Evolutionary conservation across 768 basidiomycete species (phyloP).

Genomic region (Pleurotus pulmonarius): DNA sequence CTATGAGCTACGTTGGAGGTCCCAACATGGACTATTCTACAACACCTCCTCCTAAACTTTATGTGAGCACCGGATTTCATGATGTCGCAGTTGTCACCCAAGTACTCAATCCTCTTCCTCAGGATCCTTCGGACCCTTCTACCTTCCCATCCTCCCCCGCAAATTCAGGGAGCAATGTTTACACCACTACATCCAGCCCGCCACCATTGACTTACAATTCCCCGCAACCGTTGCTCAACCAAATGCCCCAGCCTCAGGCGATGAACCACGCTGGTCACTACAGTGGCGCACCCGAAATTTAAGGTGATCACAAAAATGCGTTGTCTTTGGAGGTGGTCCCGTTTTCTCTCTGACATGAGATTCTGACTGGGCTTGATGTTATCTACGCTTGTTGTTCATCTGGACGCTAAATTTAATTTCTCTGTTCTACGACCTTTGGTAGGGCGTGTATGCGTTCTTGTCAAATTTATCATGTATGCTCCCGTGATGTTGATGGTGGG

Average conservation of each 20-base stretch:
- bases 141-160: conserved; percentile 8
- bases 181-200: background rate
- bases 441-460: too few species aligned
- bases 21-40: conserved; percentile 14
- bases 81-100: too few species aligned
- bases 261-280: conserved; percentile 6
- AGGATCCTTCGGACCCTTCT: conserved; percentile 12
- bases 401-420: too few species aligned
- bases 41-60: conserved; percentile 27
- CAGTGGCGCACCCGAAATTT: conserved; percentile 17
- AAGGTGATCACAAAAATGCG: background rate
- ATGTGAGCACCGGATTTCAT: conserved; percentile 26
- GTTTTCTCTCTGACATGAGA: background rate
- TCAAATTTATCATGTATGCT: too few species aligned
- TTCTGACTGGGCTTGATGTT: too few species aligned
- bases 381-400: too few species aligned
- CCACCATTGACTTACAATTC: background rate
- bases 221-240: background rate
- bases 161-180: background rate
- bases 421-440: too few species aligned
- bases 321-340: background rate
- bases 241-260: background rate
- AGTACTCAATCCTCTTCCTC: background rate
- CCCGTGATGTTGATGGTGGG: background rate
- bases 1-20: conserved; percentile 19